phyloP scores from a whole-genome alignment of 495 filamentous ascomycete species.

The Xylaria intraflava region DNA sequence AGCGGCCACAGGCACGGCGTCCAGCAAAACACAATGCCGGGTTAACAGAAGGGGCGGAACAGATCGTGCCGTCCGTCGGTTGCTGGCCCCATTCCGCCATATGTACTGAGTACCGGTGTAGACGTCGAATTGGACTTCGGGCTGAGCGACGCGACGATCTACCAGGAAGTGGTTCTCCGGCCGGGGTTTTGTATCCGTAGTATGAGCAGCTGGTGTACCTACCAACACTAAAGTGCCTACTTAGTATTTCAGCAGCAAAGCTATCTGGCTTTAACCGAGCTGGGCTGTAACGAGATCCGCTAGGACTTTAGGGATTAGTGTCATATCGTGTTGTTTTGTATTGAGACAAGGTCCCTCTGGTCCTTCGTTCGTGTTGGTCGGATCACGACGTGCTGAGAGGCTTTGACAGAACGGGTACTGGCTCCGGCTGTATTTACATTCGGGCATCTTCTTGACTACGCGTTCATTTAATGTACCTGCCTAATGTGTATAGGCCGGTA shows the following conservation, averaged over 20 bases:
- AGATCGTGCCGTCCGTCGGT: neutral
- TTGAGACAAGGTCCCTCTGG: neutral
- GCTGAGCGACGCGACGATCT: too few species aligned
- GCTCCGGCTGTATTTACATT: neutral
- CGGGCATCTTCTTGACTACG: too few species aligned
- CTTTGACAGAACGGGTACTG: neutral
- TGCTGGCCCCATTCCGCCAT: neutral
- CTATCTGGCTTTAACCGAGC: neutral
- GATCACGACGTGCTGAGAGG: neutral
- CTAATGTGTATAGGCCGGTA: too few species aligned
- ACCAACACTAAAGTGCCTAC: neutral
- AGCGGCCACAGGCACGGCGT: neutral
- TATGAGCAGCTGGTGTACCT: neutral
- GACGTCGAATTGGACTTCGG: too few species aligned
- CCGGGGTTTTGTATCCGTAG: too few species aligned
- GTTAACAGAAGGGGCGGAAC: neutral
- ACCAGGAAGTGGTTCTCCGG: too few species aligned
- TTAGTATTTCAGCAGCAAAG: too few species aligned
- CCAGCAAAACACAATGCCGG: neutral
- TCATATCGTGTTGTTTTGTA: neutral
- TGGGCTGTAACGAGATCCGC: neutral
- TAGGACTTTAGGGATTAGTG: slow-evolving; percentile 1
- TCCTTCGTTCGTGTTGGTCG: neutral
- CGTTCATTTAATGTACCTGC: too few species aligned
- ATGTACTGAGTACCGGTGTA: too few species aligned